Evolutionary conservation across 2,329 filamentous ascomycete genomes (phyloP).

Genomic region (Verticillium zaregamsianum): DNA sequence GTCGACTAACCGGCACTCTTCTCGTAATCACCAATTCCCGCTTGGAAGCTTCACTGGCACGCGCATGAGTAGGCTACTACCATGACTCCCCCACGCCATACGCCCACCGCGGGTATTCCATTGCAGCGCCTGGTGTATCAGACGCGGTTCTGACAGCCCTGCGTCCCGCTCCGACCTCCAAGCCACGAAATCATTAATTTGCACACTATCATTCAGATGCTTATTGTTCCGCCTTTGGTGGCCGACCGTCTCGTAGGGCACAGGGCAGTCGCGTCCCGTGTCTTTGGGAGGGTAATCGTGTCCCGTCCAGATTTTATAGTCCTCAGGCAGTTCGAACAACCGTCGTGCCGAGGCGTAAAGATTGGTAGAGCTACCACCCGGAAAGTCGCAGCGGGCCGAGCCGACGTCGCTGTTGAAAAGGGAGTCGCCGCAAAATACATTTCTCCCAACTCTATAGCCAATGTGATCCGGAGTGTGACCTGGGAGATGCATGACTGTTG

Average conservation of each 20-base stretch:
- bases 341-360: constrained; percentile 39
- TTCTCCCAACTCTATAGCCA: constrained; percentile 37
- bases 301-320: constrained; percentile 47
- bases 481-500: constrained; percentile 37
- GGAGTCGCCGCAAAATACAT: constrained; percentile 41
- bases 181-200: constrained; percentile 38
- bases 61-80: constrained; percentile 28
- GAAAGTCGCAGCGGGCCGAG: constrained; percentile 44
- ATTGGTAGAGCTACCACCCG: constrained; percentile 38
- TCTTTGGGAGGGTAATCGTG: constrained; percentile 46
- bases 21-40: too few species aligned
- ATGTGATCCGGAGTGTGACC: constrained; percentile 46
- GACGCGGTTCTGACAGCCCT: constrained; percentile 35
- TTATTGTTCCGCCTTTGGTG: constrained; percentile 43
- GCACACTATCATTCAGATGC: constrained; percentile 38
- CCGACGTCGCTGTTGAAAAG: constrained; percentile 45
- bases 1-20: too few species aligned
- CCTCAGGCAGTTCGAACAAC: constrained; percentile 35
- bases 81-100: constrained; percentile 28
- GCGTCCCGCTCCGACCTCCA: constrained; percentile 38
- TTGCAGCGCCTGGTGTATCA: constrained; percentile 48
- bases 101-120: constrained; percentile 46
- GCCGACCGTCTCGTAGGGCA: constrained; percentile 38
- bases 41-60: constrained; percentile 25
- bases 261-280: constrained; percentile 23